Percentiles rank a stretch among this genome's conserved stretches.
Evolutionary conservation across 1,284 basidiomycete genomes (phyloP).

Genomic region (Tilletia walkeri): DNA sequence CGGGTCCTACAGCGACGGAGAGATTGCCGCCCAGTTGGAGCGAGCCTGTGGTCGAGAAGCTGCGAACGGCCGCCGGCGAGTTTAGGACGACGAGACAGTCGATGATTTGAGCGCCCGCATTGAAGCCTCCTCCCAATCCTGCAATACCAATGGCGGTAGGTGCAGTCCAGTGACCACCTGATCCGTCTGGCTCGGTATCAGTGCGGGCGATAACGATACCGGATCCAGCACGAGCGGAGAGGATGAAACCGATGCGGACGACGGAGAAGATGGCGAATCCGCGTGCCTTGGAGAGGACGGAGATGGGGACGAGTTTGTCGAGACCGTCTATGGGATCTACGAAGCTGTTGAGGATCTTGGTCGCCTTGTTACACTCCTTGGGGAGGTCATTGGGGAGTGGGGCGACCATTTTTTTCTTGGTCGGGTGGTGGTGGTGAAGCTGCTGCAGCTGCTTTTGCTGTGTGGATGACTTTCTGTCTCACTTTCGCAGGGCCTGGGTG

Average conservation of each 20-base stretch:
- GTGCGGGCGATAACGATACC: conserved; percentile 79
- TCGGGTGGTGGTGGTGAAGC: neutral
- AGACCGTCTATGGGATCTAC: conserved; percentile 48
- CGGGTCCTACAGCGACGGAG: conserved; percentile 77
- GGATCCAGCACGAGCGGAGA: conserved; percentile 71
- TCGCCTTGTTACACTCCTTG: conserved; percentile 63
- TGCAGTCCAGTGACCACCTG: conserved; percentile 74
- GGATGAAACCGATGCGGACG: conserved; percentile 61
- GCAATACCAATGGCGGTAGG: conserved; percentile 94
- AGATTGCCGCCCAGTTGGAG: conserved; percentile 70
- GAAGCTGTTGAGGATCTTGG: conserved; percentile 56
- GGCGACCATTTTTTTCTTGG: conserved; percentile 37
- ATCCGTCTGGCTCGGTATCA: conserved; percentile 70
- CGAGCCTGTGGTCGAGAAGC: conserved; percentile 92
- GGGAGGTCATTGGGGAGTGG: conserved; percentile 58
- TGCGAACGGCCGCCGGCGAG: conserved; percentile 68
- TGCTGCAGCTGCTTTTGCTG: neutral
- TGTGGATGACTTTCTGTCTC: neutral
- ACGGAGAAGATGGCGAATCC: conserved; percentile 70
- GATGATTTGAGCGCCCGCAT: conserved; percentile 78
- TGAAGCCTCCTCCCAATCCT: conserved; percentile 74
- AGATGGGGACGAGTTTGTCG: conserved; percentile 49
- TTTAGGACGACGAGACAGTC: conserved; percentile 94
- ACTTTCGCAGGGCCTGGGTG: too few relatives aligned
- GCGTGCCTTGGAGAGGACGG: conserved; percentile 67